These are phyloP conservation scores for Candida sakaeoensis DNA, from an alignment of 805 yeast species.

Conservation along the genomic window DNA sequence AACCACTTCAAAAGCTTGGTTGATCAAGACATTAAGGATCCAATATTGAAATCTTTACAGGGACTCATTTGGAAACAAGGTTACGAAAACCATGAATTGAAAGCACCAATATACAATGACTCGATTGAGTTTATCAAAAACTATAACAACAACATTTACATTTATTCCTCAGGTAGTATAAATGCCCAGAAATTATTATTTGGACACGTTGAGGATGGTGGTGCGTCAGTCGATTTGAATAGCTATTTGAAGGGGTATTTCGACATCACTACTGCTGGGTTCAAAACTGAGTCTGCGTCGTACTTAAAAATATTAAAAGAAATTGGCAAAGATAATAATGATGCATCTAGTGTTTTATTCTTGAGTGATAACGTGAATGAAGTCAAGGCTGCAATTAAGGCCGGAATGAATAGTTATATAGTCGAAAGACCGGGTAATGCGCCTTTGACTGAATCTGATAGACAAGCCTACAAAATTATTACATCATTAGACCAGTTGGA, in stretches of 20 bases:
- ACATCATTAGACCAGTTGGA: constrained; percentile 13
- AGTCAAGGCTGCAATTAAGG: constrained; percentile 66
- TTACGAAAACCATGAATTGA: constrained; percentile 68
- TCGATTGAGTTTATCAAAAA: constrained; percentile 54
- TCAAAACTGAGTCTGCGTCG: constrained; percentile 54
- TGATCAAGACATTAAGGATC: constrained; percentile 67
- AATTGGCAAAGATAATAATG: constrained; percentile 32
- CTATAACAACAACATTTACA: constrained; percentile 47
- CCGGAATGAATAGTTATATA: constrained; percentile 56
- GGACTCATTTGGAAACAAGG: constrained; percentile 83
- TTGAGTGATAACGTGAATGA: constrained; percentile 80
- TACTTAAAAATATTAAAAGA: constrained; percentile 52
- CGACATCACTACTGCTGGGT: constrained; percentile 83
- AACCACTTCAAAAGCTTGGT: constrained; percentile 58
- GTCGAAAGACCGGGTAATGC: constrained; percentile 78
- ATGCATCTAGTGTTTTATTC: constrained; percentile 47
- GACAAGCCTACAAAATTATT: constrained; percentile 19
- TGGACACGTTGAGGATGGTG: constrained; percentile 47
- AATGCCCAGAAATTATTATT: constrained; percentile 82
- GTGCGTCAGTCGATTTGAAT: constrained; percentile 47
- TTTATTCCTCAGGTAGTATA: constrained; percentile 88
- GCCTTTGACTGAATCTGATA: constrained; percentile 38
- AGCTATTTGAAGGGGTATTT: constrained; percentile 60
- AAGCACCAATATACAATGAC: constrained; percentile 75
- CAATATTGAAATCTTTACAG: constrained; percentile 72